Evolutionary conservation across 2,329 filamentous ascomycete species (phyloP).

Genomic region (Fusarium sp.): DNA sequence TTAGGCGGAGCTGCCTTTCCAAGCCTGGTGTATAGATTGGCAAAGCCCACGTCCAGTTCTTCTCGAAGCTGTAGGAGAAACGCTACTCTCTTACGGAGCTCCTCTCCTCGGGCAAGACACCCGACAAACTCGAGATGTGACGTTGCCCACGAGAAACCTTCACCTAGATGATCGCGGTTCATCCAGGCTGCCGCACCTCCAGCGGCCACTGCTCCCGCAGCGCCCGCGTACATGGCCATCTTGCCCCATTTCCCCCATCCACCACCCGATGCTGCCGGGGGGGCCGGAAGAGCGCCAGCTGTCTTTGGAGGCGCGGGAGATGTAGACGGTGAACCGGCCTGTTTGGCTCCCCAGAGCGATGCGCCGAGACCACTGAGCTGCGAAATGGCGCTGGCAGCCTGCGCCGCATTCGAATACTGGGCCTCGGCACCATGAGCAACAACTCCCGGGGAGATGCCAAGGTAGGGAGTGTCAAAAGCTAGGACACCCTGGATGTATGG

Average conservation of each 20-base stretch:
- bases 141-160: slow-evolving; percentile 84
- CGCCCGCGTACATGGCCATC: slow-evolving; percentile 87
- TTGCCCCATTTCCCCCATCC: slow-evolving; percentile 85
- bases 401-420: slow-evolving; percentile 79
- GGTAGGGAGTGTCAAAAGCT: slow-evolving; percentile 93
- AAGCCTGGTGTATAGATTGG: slow-evolving; percentile 88
- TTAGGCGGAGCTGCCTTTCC: slow-evolving; percentile 73
- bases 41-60: slow-evolving; percentile 79
- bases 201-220: slow-evolving; percentile 83
- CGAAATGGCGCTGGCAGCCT: slow-evolving; percentile 76
- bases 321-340: slow-evolving; percentile 45
- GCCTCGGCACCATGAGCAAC: slow-evolving; percentile 89
- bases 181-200: slow-evolving; percentile 88
- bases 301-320: slow-evolving; percentile 36
- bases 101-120: slow-evolving; percentile 85
- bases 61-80: slow-evolving; percentile 73
- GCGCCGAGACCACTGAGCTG: slow-evolving; percentile 75
- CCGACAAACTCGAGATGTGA: slow-evolving; percentile 96
- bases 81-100: slow-evolving; percentile 80
- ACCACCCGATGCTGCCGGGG: slow-evolving; percentile 45
- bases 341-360: slow-evolving; percentile 70
- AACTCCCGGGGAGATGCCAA: slow-evolving; percentile 83
- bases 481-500: slow-evolving; percentile 91
- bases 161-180: slow-evolving; percentile 82
- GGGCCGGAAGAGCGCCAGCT: slow-evolving; percentile 43